Evolutionary conservation across 768 basidiomycete species (phyloP).

Genomic region (Termitomyces bulborhizus): DNA sequence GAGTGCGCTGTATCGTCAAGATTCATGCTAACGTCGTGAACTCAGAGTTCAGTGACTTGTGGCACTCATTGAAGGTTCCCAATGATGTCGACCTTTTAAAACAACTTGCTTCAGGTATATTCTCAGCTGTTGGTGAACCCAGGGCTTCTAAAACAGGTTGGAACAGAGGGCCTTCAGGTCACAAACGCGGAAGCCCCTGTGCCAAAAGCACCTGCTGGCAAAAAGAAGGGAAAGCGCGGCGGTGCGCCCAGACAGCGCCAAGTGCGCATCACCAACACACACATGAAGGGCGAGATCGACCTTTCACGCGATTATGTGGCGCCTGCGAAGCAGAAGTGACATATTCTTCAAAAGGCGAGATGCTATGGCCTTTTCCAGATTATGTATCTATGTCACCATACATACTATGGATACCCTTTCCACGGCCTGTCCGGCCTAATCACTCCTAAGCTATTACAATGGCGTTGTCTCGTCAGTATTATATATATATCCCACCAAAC

Average conservation of each 20-base stretch:
- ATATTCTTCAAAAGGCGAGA: not conserved
- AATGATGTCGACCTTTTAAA: constrained; percentile 79
- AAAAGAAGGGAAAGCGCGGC: constrained; percentile 82
- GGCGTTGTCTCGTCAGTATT: not conserved
- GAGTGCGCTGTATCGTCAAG: not conserved
- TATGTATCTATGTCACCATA: constrained; percentile 3
- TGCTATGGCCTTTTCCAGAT: not conserved
- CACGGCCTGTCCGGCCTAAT: not conserved
- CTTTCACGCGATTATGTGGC: constrained; percentile 64
- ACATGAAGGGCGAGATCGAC: constrained; percentile 84
- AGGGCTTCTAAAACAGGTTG: constrained; percentile 8
- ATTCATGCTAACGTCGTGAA: constrained; percentile 9
- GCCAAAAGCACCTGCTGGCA: constrained; percentile 47
- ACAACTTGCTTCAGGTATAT: constrained; percentile 66
- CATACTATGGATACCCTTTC: constrained; percentile 8
- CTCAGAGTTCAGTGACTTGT: constrained; percentile 81
- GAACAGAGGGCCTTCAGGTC: constrained; percentile 71
- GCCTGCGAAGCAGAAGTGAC: constrained; percentile 32
- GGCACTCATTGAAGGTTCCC: constrained; percentile 82
- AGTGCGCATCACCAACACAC: constrained; percentile 82
- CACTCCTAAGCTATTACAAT: not conserved
- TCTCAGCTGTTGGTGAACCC: constrained; percentile 2
- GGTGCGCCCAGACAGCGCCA: constrained; percentile 67
- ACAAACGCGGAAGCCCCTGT: constrained; percentile 59
- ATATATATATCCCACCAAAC: not conserved